These are phyloP conservation scores for Wilhelminamyces savonicus DNA, from an alignment of 805 yeast species.

Conservation along the genomic window DNA sequence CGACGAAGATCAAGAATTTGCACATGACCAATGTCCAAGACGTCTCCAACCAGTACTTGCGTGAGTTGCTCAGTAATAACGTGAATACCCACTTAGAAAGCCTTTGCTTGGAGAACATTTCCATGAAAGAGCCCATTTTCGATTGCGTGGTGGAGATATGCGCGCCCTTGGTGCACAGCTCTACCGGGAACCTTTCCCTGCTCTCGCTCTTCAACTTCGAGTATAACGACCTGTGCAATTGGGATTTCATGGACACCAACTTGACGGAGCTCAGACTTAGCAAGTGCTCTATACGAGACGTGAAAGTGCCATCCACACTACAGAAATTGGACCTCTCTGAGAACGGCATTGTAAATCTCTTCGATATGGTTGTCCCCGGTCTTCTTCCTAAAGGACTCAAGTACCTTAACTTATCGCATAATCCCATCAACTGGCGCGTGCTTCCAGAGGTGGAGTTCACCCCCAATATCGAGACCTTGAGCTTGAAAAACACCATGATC, in stretches of 20 bases:
- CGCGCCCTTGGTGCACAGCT: too few species aligned
- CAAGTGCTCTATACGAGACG: too few species aligned
- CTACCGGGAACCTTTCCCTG: too few species aligned
- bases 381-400: conserved; percentile 3
- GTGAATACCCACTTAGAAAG: not conserved
- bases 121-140: not conserved
- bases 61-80: not conserved
- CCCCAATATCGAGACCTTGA: conserved; percentile 5
- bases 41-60: not conserved
- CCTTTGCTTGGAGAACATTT: not conserved
- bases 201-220: too few species aligned
- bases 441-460: conserved; percentile 6
- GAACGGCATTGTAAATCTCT: conserved; percentile 5
- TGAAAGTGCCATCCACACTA: not conserved
- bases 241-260: too few species aligned
- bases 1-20: not conserved
- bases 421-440: conserved; percentile 13
- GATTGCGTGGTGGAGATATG: too few species aligned
- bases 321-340: conserved; percentile 3
- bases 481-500: conserved; percentile 10
- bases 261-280: too few species aligned
- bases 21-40: conserved; percentile 1
- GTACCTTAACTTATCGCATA: conserved; percentile 10
- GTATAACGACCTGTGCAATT: too few species aligned
- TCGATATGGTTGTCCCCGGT: not conserved